Evolutionary conservation across 495 filamentous ascomycete genomes (phyloP).

Genomic region (Emericellopsis terricola): DNA sequence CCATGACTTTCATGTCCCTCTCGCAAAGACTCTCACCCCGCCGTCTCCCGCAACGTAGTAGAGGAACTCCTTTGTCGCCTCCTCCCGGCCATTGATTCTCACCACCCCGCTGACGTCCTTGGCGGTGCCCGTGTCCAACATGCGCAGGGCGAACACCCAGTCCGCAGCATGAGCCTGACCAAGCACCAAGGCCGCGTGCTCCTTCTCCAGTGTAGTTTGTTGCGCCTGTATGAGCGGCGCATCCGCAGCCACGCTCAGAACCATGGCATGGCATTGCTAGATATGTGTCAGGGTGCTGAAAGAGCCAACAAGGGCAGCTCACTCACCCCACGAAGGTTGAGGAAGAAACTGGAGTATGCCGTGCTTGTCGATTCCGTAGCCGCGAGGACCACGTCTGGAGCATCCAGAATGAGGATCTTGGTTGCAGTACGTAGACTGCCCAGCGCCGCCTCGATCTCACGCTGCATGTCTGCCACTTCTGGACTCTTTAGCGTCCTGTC

Average conservation of each 20-base stretch:
- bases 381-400: conserved; percentile 36
- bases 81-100: conserved; percentile 39
- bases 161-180: conserved; percentile 57
- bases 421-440: conserved; percentile 11
- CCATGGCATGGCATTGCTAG: conserved; percentile 35
- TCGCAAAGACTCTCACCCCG: conserved; percentile 62
- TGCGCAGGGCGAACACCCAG: conserved; percentile 47
- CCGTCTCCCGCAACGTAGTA: conserved; percentile 67
- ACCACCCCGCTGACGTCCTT: conserved; percentile 84
- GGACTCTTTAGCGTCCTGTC: neutral
- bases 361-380: conserved; percentile 11
- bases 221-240: conserved; percentile 40
- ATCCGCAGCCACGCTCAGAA: conserved; percentile 54
- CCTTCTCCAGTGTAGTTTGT: conserved; percentile 45
- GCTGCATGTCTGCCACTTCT: conserved; percentile 8
- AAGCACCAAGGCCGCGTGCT: conserved; percentile 51
- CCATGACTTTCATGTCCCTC: conserved; percentile 32
- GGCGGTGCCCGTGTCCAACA: conserved; percentile 68
- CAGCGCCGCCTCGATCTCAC: conserved; percentile 14
- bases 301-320: too few species aligned
- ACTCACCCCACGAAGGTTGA: conserved; percentile 36
- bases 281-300: conserved; percentile 8
- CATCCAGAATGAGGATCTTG: conserved; percentile 34
- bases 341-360: conserved; percentile 22
- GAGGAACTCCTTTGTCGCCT: conserved; percentile 53